Evolutionary conservation across 192 early-diverging fungal genomes (phyloP), one percentile per base, ranked within the genome.

Genomic region (Globomyces pollinis-pini): DNA sequence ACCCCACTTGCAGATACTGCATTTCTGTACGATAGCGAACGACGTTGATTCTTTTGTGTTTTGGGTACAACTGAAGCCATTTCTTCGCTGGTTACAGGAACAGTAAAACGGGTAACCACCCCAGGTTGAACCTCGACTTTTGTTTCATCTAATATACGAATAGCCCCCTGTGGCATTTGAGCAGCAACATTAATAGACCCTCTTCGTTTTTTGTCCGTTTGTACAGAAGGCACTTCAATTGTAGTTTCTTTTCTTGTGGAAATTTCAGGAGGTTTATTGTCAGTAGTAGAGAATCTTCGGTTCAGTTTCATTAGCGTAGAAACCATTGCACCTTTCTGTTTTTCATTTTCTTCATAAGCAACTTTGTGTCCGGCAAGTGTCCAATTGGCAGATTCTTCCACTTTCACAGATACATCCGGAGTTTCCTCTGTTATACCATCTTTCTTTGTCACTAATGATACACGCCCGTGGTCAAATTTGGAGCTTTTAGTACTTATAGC

Each of bases 21-120:
- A 56, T 79, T 79, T 32, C 36, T 43, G 45, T 72, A 79, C 5
- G 69, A 73, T 12, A 79, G 49, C 0, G 71, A 49, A 26, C 77
- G 49, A 26, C 77, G 52, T 2, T 69, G 58, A 9, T 26, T 35
- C 41, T 64, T 56, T n/a, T 54, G 35, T 15, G 72, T 72, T 9
- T 53, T 44, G 13, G 74, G 74, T 5, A 57, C 26, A 18, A 68
- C 32, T 9, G 28, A 60, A 26, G 9, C 23, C 1, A 70, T 24
- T 38, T 75, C 53, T 29, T 30, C 35, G 11, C 24, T 28, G 21
- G 70, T 33, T 8, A 76, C 61, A 2, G 71, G 69, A 9, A 67
- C 52, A 6, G 56, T 62, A 38, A 76, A 79, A 16, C 70, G 50
- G 13, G 77, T 77, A 34, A 77, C 57, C 3, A 33, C 28, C 13